Evolutionary conservation across 1,284 basidiomycete species (phyloP).

Genomic region (Ganoderma lingzhi): DNA sequence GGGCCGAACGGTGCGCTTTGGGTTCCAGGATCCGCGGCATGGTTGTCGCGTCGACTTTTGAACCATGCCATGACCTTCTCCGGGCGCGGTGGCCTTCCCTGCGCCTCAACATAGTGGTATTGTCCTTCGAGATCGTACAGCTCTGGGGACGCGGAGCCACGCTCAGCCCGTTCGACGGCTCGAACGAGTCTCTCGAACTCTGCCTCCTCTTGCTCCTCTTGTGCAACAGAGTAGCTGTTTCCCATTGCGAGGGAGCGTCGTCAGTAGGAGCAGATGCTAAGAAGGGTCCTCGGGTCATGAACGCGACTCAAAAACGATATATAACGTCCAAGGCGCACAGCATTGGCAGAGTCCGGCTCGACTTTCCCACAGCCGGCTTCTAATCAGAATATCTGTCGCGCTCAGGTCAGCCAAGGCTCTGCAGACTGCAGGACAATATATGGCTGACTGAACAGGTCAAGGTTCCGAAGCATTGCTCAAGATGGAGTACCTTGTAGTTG

Average conservation of each 20-base stretch:
- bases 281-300: neutral
- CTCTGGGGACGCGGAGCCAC: constrained; percentile 6
- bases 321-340: neutral
- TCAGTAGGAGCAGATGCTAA: neutral
- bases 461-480: neutral
- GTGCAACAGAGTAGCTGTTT: constrained; percentile 24
- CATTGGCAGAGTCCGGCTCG: neutral
- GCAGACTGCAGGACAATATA: neutral
- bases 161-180: constrained; percentile 27
- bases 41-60: neutral
- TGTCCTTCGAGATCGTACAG: constrained; percentile 18
- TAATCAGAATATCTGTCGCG: neutral
- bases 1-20: neutral
- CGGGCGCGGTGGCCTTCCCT: neutral
- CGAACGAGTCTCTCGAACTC: constrained; percentile 21
- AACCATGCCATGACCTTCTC: neutral
- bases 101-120: neutral
- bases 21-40: neutral
- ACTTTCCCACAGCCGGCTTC: neutral
- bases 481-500: neutral
- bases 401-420: neutral
- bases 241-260: constrained; percentile 15
- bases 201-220: constrained; percentile 26
- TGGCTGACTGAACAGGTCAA: neutral
- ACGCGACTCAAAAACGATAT: neutral